Percentiles rank a stretch among this genome's conserved stretches.
Evolutionary conservation across 805 yeast species (phyloP).

Genomic region (Nakazawaea ernobii): DNA sequence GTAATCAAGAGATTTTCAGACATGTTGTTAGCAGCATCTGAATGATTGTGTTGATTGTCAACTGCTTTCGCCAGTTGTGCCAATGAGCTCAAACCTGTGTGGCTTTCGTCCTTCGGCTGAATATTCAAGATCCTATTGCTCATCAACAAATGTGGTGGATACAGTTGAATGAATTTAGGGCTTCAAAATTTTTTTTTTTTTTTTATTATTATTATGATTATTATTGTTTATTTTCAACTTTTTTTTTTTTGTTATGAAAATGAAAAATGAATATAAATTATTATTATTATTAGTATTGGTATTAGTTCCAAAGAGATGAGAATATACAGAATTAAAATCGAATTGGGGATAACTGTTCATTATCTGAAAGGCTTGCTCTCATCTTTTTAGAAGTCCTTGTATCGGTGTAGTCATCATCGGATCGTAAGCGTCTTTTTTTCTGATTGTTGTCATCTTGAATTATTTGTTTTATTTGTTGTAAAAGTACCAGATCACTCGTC

Average conservation of each 20-base stretch:
- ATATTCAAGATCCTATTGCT: neutral
- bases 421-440: neutral
- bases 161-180: neutral
- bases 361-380: neutral
- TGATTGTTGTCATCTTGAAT: neutral
- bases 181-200: neutral
- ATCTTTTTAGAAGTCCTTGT: neutral
- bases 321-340: neutral
- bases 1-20: neutral
- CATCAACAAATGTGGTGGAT: neutral
- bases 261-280: no score
- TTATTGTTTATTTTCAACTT: neutral
- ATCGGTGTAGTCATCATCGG: neutral
- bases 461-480: neutral
- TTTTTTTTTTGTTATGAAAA: no score
- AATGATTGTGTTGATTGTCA: neutral
- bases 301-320: neutral
- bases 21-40: no score
- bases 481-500: neutral
- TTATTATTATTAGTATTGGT: neutral
- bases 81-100: conserved; percentile 8
- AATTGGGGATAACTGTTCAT: conserved; percentile 3
- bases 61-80: conserved; percentile 11
- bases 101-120: conserved; percentile 3
- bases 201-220: neutral